These are phyloP conservation scores for Kazachstania martiniae DNA, from an alignment of 805 yeast genomes.

Conservation along the genomic window DNA sequence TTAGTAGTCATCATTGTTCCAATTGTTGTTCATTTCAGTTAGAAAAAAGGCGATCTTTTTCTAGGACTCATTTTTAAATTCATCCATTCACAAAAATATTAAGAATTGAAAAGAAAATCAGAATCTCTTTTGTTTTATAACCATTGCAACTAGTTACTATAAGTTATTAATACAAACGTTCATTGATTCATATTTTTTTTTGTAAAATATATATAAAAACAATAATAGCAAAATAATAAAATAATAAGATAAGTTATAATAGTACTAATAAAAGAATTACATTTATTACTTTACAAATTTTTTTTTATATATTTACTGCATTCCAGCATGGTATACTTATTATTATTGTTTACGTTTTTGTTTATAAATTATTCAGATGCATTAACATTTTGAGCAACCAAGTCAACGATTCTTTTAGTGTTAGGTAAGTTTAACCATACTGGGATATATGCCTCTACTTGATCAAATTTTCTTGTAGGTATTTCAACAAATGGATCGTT, in stretches of 20 bases:
- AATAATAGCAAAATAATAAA: background rate
- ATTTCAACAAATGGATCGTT: constrained; percentile 76
- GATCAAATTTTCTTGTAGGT: constrained; percentile 63
- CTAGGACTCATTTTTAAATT: no score
- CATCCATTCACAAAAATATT: no score
- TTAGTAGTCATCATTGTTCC: constrained; percentile 87
- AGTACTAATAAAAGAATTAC: background rate
- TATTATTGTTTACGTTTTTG: no score
- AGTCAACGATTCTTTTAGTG: constrained; percentile 78
- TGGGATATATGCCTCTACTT: constrained; percentile 87
- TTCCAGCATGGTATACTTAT: no score
- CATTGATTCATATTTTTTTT: background rate
- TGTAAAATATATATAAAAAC: background rate
- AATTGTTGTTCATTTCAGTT: constrained; percentile 76
- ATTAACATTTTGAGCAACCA: constrained; percentile 74
- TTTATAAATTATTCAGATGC: constrained; percentile 29
- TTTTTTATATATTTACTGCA: background rate
- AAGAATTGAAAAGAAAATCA: no score
- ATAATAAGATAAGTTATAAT: background rate
- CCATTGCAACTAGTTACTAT: no score
- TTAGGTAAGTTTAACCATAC: constrained; percentile 86
- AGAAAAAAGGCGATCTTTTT: no score
- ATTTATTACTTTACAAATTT: background rate
- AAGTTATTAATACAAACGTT: no score
- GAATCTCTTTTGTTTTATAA: no score